Conservation (phyloP, 345 rosid genomes). For the Eucalyptus decipiens region DNA sequence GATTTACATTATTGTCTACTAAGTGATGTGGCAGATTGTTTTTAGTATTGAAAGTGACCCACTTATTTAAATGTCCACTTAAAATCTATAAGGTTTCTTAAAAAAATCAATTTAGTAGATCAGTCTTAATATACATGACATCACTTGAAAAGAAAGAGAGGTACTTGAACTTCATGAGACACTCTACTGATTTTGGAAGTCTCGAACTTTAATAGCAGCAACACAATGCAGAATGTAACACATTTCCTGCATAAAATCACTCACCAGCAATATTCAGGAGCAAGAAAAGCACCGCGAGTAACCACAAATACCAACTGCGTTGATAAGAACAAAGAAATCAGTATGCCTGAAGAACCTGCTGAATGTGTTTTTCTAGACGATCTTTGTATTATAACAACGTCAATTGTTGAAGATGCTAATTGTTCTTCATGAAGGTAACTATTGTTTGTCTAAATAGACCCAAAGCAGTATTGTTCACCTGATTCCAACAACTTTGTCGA, state of each 20-base stretch:
- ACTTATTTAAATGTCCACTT: not conserved
- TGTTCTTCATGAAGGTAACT: not conserved
- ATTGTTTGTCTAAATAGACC: not conserved
- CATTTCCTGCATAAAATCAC: not conserved
- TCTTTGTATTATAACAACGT: not conserved
- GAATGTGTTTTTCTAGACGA: not conserved
- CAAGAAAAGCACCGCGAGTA: slow-evolving; percentile 66
- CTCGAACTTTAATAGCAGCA: not conserved
- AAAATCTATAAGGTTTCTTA: not conserved
- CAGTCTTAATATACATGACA: not conserved
- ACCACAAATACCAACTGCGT: slow-evolving; percentile 91
- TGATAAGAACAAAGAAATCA: not conserved
- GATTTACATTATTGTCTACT: not conserved
- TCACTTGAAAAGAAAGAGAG: not conserved
- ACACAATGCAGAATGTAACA: not conserved
- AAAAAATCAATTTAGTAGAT: not conserved
- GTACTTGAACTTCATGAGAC: not conserved
- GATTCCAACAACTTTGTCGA: slow-evolving; percentile 88
- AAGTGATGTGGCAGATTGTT: not conserved
- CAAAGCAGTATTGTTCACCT: slow-evolving; percentile 22
- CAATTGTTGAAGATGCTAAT: not conserved
- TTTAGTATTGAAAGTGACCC: not conserved
- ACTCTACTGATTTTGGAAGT: not conserved
- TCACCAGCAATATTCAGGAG: slow-evolving; percentile 57
- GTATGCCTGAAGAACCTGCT: not conserved